Percentiles rank a stretch among this genome's conserved stretches.
Conservation (phyloP, 164 flowering plant genomes). For the Chloranthus sessilifolius region DNA sequence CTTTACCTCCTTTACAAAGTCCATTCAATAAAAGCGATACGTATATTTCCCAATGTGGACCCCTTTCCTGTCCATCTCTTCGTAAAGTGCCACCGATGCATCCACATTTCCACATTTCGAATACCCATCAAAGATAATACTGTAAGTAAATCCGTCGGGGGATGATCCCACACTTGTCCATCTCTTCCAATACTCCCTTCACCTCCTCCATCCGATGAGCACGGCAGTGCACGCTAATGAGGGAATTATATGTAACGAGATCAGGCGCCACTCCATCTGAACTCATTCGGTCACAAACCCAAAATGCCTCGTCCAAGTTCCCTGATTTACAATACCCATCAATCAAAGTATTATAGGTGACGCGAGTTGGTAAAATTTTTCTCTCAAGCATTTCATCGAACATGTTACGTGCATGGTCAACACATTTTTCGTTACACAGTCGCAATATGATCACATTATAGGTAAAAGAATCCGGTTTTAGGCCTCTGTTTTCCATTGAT, state of each 20-base stretch:
- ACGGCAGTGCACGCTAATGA: constrained; percentile 53
- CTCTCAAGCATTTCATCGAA: constrained; percentile 56
- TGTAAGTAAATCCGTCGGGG: constrained; percentile 59
- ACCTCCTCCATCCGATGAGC: constrained; percentile 42
- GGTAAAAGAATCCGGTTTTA: constrained; percentile 36
- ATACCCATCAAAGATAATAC: constrained; percentile 49
- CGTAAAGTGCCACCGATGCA: constrained; percentile 35
- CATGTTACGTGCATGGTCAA: constrained; percentile 44
- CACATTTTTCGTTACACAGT: constrained; percentile 46
- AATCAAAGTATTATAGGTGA: constrained; percentile 59
- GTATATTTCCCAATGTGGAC: constrained; percentile 34
- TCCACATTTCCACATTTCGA: constrained; percentile 30
- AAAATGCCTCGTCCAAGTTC: constrained; percentile 42
- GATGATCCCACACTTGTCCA: constrained; percentile 41
- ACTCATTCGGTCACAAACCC: constrained; percentile 42
- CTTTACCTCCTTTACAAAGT: constrained; percentile 59
- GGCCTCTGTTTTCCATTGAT: constrained; percentile 33
- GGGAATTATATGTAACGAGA: constrained; percentile 49
- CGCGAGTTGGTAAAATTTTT: constrained; percentile 24
- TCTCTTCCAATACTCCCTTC: constrained; percentile 36
- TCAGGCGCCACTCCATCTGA: constrained; percentile 31
- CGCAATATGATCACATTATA: constrained; percentile 64
- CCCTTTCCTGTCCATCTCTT: constrained; percentile 34
- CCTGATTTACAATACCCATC: constrained; percentile 65
- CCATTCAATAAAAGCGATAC: constrained; percentile 46